Evolutionary conservation across 2,329 filamentous ascomycete species (phyloP).

Genomic region (Cryphonectria radicalis): DNA sequence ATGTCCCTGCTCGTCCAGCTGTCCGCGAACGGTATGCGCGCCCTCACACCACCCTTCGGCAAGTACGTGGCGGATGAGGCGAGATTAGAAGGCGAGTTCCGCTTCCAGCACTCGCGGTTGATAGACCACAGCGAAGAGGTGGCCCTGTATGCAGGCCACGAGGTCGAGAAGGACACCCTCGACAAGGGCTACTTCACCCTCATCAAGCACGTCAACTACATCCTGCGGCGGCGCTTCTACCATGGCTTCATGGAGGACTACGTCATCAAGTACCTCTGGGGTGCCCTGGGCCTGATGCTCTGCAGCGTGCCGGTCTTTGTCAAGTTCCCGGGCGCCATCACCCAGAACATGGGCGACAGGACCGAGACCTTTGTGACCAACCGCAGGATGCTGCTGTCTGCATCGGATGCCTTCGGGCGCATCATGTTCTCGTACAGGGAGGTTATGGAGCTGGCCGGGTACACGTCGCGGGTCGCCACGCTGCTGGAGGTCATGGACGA

Average conservation of each 20-base stretch:
- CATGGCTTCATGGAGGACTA: constrained; percentile 99
- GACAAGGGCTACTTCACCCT: constrained; percentile 99
- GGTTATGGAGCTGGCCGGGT: constrained; percentile 92
- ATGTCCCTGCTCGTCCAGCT: constrained; percentile 94
- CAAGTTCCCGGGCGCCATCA: constrained; percentile 75
- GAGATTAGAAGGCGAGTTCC: constrained; percentile 90
- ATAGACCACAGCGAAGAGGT: constrained; percentile 98
- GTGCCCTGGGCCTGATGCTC: constrained; percentile 84
- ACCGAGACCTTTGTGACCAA: constrained; percentile 90
- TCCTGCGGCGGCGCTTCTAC: constrained; percentile 86
- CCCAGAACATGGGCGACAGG: constrained; percentile 70
- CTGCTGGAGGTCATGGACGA: constrained; percentile 94
- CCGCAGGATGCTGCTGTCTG: constrained; percentile 85
- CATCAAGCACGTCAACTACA: constrained; percentile 98
- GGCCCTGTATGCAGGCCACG: constrained; percentile 87
- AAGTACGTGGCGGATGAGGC: constrained; percentile 98
- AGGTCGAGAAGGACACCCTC: constrained; percentile 92
- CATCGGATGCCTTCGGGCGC: constrained; percentile 92
- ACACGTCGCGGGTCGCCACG: constrained; percentile 89
- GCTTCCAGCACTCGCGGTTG: constrained; percentile 90
- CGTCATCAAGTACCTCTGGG: constrained; percentile 99
- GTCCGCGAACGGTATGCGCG: constrained; percentile 90
- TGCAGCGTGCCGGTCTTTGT: constrained; percentile 97
- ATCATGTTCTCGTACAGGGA: constrained; percentile 99
- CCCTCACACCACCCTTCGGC: constrained; percentile 92